These are phyloP conservation scores for Backusella morwellensis DNA, from an alignment of 192 early-diverging fungal genomes.

Conservation along the genomic window DNA sequence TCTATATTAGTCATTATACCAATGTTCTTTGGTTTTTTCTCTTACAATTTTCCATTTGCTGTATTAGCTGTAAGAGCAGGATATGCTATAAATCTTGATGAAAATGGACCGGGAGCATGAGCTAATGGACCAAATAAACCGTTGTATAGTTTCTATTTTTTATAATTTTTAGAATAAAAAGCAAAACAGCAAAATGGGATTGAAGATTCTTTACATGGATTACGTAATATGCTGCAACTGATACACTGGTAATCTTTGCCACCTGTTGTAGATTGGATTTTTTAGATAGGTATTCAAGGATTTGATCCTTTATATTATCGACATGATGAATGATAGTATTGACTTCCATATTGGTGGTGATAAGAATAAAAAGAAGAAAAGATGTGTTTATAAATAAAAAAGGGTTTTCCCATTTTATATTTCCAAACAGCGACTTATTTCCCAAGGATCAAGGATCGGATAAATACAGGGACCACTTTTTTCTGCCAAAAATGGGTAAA, in stretches of 20 bases:
- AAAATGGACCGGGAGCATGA: constrained; percentile 21
- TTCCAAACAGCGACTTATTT: background rate
- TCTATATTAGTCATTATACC: background rate
- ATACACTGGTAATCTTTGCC: background rate
- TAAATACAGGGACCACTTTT: background rate
- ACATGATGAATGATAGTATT: background rate
- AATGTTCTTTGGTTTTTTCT: background rate
- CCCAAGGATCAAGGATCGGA: background rate
- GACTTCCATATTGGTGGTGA: background rate
- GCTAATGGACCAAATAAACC: constrained; percentile 21
- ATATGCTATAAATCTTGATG: constrained; percentile 9
- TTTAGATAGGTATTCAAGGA: background rate
- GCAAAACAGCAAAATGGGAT: background rate
- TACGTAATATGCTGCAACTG: background rate
- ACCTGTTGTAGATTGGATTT: background rate
- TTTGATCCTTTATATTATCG: background rate
- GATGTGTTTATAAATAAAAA: background rate
- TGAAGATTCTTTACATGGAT: background rate
- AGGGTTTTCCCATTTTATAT: background rate
- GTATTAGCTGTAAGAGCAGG: background rate
- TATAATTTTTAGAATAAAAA: background rate
- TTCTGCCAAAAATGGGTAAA: background rate
- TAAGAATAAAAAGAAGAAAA: background rate
- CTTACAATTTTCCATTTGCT: constrained; percentile 13
- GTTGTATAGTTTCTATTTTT: constrained; percentile 21